These are phyloP conservation scores for Mallotus nudiflorus DNA, from an alignment of 345 rosid species.

Conservation along the genomic window DNA sequence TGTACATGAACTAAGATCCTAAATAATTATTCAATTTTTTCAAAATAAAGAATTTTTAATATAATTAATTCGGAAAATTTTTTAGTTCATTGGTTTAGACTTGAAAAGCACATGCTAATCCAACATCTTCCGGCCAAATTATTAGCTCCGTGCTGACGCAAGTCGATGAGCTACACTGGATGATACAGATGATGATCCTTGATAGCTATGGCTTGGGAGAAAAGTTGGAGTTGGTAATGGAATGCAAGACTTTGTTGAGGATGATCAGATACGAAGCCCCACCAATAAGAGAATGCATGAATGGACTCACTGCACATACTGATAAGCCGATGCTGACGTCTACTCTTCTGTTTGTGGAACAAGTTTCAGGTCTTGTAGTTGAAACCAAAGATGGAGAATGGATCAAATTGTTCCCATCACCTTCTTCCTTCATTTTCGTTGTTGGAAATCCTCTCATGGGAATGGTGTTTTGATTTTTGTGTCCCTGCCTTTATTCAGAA, in stretches of 20 bases:
- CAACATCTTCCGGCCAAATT: constrained; percentile 9
- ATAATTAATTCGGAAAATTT: too few species aligned
- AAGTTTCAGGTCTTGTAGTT: constrained; percentile 10
- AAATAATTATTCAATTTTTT: too few species aligned
- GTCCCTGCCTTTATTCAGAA: too few species aligned
- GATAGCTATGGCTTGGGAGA: constrained; percentile 23
- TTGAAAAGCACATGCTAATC: too few species aligned
- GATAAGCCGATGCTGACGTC: constrained; percentile 1
- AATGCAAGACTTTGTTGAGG: background rate
- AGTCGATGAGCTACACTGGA: constrained; percentile 18
- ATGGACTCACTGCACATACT: background rate
- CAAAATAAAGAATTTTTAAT: too few species aligned
- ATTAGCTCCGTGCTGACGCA: background rate
- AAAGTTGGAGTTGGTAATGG: background rate
- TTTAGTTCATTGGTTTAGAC: too few species aligned
- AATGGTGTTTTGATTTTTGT: too few species aligned
- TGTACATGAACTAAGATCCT: too few species aligned
- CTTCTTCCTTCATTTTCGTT: constrained; percentile 4
- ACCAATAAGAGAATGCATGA: background rate
- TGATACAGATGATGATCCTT: constrained; percentile 8
- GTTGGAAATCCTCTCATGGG: constrained; percentile 26
- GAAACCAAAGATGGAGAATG: constrained; percentile 18
- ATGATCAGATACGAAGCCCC: constrained; percentile 13
- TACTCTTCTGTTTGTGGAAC: background rate
- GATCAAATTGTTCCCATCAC: background rate